Percentiles rank a stretch among this genome's conserved stretches.
Conservation (phyloP, 192 early-diverging fungal genomes). For the Coemansia sp. region DNA sequence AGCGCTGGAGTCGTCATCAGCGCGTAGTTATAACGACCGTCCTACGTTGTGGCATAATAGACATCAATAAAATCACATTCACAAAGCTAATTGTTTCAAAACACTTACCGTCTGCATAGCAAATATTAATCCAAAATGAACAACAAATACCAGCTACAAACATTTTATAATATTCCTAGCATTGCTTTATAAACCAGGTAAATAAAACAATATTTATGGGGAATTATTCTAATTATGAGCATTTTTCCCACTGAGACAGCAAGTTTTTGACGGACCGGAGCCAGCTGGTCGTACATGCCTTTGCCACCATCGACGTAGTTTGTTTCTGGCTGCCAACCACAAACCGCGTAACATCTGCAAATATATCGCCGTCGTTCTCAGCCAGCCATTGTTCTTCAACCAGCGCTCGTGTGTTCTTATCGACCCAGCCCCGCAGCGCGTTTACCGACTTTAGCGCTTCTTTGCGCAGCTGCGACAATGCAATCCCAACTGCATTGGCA, state of each 20-base stretch:
- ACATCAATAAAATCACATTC: no score
- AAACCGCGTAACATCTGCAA: conserved; percentile 7
- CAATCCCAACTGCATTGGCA: conserved; percentile 17
- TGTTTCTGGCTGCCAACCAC: conserved; percentile 23
- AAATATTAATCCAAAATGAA: no score
- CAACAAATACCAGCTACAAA: no score
- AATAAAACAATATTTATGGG: no score
- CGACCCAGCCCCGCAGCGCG: conserved; percentile 20
- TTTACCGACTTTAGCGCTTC: conserved; percentile 17
- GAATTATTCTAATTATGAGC: no score
- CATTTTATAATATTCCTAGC: no score
- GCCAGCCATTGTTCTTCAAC: conserved; percentile 29
- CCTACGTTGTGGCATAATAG: no score
- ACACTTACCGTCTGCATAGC: no score
- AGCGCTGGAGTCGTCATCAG: no score
- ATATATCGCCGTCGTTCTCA: conserved; percentile 6
- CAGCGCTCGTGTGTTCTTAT: conserved; percentile 16
- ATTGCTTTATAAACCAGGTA: no score
- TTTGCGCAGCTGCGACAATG: conserved; percentile 37
- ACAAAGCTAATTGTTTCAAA: no score
- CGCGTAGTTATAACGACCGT: no score
- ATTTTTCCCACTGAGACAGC: conserved; percentile 34
- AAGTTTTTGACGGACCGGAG: conserved; percentile 35
- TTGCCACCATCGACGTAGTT: conserved; percentile 14
- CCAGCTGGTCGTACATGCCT: conserved; percentile 39